Percentiles rank a stretch among this genome's conserved stretches.
Evolutionary conservation across 139 green algal species (phyloP).

Genomic region (Nannochloris sp.): DNA sequence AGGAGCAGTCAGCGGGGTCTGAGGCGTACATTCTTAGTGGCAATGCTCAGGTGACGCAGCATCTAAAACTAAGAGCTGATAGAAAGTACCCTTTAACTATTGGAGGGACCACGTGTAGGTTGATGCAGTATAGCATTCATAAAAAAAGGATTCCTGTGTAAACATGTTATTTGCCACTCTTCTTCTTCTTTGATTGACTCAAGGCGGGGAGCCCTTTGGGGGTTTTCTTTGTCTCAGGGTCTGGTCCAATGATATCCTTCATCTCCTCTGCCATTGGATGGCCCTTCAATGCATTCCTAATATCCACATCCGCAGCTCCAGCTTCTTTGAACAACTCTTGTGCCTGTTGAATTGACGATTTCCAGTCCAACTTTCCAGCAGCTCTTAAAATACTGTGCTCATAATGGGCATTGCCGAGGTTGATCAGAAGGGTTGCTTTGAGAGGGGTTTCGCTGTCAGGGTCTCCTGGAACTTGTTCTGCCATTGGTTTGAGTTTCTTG

Average conservation of each 20-base stretch:
- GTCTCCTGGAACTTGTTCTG: slow-evolving; percentile 22
- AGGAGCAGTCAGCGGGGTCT: slow-evolving; percentile 20
- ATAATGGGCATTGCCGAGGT: slow-evolving; percentile 31
- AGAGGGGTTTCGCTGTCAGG: slow-evolving; percentile 13
- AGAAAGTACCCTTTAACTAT: slow-evolving; percentile 41
- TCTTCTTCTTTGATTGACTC: slow-evolving; percentile 29
- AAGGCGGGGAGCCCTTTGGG: slow-evolving; percentile 34
- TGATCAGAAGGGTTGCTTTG: slow-evolving; percentile 30
- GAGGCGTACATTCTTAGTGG: slow-evolving; percentile 54
- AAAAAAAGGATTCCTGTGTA: background rate
- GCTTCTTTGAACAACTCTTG: slow-evolving; percentile 34
- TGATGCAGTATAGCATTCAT: slow-evolving; percentile 45
- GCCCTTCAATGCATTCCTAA: slow-evolving; percentile 35
- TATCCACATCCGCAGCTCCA: slow-evolving; percentile 24
- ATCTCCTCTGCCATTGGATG: slow-evolving; percentile 32
- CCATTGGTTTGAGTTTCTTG: slow-evolving; percentile 28
- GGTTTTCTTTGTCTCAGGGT: slow-evolving; percentile 16
- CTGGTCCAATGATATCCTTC: slow-evolving; percentile 23
- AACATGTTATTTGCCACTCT: background rate
- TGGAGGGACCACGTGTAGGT: slow-evolving; percentile 53
- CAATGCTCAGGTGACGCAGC: slow-evolving; percentile 34
- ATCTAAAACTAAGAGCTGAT: slow-evolving; percentile 49
- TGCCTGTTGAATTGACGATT: slow-evolving; percentile 28
- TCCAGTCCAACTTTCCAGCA: slow-evolving; percentile 31
- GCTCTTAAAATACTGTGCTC: slow-evolving; percentile 30